Conservation (phyloP, 768 basidiomycete species). For the Hericium coralloides region DNA sequence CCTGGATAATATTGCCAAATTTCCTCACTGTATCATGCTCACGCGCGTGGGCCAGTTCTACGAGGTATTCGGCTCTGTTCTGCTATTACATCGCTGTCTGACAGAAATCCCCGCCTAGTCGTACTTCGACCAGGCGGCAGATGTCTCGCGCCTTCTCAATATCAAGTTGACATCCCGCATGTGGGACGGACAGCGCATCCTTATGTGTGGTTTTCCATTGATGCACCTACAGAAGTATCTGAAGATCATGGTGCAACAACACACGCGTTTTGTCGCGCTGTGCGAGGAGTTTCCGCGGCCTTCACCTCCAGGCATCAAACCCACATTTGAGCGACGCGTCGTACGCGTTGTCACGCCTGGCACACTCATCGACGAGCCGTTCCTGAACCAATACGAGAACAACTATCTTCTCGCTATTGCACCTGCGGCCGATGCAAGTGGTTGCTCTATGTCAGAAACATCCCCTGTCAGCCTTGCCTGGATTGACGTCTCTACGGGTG, state of each 20-base stretch:
- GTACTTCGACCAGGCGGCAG: slow-evolving; percentile 85
- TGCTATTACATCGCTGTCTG: background rate
- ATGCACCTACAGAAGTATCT: slow-evolving; percentile 79
- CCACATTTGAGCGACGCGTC: slow-evolving; percentile 70
- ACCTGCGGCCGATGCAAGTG: slow-evolving; percentile 6
- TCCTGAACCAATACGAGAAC: slow-evolving; percentile 78
- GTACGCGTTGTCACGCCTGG: slow-evolving; percentile 87
- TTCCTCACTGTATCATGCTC: slow-evolving; percentile 83
- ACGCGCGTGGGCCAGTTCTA: slow-evolving; percentile 95
- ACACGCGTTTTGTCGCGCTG: slow-evolving; percentile 81
- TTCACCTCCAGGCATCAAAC: slow-evolving; percentile 37
- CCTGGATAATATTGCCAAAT: slow-evolving; percentile 57
- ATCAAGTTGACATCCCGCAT: slow-evolving; percentile 77
- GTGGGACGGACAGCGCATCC: slow-evolving; percentile 60
- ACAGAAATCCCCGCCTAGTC: slow-evolving; percentile 43
- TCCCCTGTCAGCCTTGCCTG: slow-evolving; percentile 66
- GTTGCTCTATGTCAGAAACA: background rate
- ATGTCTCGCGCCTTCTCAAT: slow-evolving; percentile 65
- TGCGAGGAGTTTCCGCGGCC: slow-evolving; percentile 81
- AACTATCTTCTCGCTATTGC: slow-evolving; percentile 78
- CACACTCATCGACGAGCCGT: slow-evolving; percentile 87
- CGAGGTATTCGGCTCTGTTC: slow-evolving; percentile 47
- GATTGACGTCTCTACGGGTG: slow-evolving; percentile 92
- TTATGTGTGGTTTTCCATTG: slow-evolving; percentile 90
- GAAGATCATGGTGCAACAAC: slow-evolving; percentile 75